These are phyloP conservation scores for Wickerhamiella kurtzmanii DNA, from an alignment of 805 yeast species.

Conservation along the genomic window DNA sequence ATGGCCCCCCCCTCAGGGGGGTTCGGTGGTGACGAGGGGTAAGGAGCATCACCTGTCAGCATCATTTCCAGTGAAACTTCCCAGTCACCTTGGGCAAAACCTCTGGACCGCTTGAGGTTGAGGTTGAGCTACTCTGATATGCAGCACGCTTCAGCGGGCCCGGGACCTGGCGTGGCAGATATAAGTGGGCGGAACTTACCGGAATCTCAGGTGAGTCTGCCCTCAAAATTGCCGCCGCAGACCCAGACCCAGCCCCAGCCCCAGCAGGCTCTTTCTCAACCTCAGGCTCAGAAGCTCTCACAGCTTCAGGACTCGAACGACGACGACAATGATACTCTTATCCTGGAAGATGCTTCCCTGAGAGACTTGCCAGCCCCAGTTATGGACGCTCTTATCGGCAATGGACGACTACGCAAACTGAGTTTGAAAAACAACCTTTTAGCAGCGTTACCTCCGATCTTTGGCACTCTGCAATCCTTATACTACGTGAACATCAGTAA, in stretches of 20 bases:
- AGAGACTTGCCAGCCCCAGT: conserved; percentile 28
- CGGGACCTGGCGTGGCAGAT: background rate
- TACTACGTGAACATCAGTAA: conserved; percentile 53
- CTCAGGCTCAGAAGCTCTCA: no score
- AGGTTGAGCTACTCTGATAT: background rate
- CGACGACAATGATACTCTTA: conserved; percentile 9
- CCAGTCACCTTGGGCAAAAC: background rate
- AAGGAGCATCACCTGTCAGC: background rate
- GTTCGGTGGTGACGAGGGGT: no score
- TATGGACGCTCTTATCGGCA: conserved; percentile 26
- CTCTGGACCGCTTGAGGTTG: background rate
- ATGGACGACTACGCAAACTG: conserved; percentile 33
- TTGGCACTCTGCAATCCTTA: conserved; percentile 25
- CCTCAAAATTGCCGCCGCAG: background rate
- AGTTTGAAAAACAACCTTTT: conserved; percentile 42
- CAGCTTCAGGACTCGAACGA: no score
- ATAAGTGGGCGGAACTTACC: background rate
- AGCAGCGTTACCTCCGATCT: conserved; percentile 31
- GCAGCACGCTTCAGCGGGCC: background rate
- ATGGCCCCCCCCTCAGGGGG: no score
- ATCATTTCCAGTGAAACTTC: background rate
- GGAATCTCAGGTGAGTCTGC: background rate
- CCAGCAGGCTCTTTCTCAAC: no score
- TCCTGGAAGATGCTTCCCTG: conserved; percentile 7
- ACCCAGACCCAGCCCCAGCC: no score